phyloP scores from a whole-genome alignment of 2,329 filamentous ascomycete species.

The Leptographium galeiforme region DNA sequence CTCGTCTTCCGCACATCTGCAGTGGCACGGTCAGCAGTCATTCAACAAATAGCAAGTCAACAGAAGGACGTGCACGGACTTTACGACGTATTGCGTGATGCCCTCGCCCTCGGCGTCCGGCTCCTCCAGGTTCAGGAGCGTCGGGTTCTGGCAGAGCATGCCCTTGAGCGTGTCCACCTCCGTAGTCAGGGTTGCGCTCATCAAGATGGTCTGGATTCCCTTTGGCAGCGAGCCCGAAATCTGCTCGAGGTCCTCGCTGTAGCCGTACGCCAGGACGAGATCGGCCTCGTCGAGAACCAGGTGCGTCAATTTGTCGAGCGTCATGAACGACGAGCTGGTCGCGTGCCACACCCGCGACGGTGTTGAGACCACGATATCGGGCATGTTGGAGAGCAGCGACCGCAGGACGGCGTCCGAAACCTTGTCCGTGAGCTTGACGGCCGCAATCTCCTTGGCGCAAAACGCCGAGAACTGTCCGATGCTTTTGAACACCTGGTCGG shows the following conservation, averaged over 20 bases:
- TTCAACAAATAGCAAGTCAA: background rate
- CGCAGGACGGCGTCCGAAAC: conserved; percentile 80
- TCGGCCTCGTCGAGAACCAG: conserved; percentile 92
- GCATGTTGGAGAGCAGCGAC: conserved; percentile 70
- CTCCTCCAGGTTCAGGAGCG: conserved; percentile 69
- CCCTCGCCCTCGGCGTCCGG: conserved; percentile 63
- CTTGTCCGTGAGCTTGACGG: conserved; percentile 80
- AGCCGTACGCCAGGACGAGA: conserved; percentile 83
- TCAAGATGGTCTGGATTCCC: conserved; percentile 79
- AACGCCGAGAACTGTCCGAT: conserved; percentile 67
- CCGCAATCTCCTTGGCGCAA: conserved; percentile 70
- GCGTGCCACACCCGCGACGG: conserved; percentile 73
- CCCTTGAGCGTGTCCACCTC: conserved; percentile 78
- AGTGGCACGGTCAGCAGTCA: background rate
- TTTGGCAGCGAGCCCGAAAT: conserved; percentile 68
- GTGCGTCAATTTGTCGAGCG: conserved; percentile 56
- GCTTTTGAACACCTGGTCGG: conserved; percentile 74
- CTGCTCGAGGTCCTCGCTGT: conserved; percentile 76
- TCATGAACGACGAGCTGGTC: conserved; percentile 58
- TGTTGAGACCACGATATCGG: conserved; percentile 84
- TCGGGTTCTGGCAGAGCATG: conserved; percentile 73
- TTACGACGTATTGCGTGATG: conserved; percentile 78
- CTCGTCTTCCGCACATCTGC: conserved; percentile 81
- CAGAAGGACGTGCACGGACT: conserved; percentile 28
- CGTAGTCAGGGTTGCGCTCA: conserved; percentile 75